Base-by-base conservation (phyloP, 148 eudicot genomes). In the Linanthus parryae region DNA sequence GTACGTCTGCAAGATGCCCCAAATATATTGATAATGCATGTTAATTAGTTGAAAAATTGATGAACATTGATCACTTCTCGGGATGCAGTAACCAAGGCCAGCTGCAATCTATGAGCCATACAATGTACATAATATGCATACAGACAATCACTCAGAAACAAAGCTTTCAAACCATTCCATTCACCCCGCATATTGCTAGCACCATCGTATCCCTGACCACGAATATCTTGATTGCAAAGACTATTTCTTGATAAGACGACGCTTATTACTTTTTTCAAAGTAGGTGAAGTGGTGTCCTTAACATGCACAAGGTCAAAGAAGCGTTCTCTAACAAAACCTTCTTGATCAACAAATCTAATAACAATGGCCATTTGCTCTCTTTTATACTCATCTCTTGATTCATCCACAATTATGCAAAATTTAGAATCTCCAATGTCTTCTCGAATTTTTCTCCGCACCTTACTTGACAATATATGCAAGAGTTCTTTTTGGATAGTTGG, bases 121-220 rank as follows among this genome's bases (percentile, higher is more conserved):
- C n/a, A n/a, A n/a, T n/a, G n/a, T n/a, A n/a, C 34, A 30, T 30
- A 30, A 30, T 30, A 30, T 30, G 34, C 34, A 30, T 30, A 30
- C 9, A 9, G 34, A 30, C 34, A 30, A 30, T 30, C 34, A 30
- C 9, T 30, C 4, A 4, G 9, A 30, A 30, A 4, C 8, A 40
- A 13, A 13, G 44, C 18, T 40, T 40, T 18, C 11, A 18, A 21
- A 19, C 25, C 47, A 9, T 43, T 18, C 71, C 68, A 68, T 70
- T 31, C 21, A 2, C 16, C 18, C 18, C 8, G 44, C 44, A 40
- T 40, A 40, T 40, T 40, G 7, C 18, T 40, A 40, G 44, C 44
- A 15, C 18, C 18, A 1, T 40, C 2, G 8, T 40, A 17, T 40
- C 44, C 16, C 18, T 40, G 73, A 67, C 65, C 78, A 57, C 67